phyloP scores from a whole-genome alignment of 208 protist species.

The Crithidia thermophila region DNA sequence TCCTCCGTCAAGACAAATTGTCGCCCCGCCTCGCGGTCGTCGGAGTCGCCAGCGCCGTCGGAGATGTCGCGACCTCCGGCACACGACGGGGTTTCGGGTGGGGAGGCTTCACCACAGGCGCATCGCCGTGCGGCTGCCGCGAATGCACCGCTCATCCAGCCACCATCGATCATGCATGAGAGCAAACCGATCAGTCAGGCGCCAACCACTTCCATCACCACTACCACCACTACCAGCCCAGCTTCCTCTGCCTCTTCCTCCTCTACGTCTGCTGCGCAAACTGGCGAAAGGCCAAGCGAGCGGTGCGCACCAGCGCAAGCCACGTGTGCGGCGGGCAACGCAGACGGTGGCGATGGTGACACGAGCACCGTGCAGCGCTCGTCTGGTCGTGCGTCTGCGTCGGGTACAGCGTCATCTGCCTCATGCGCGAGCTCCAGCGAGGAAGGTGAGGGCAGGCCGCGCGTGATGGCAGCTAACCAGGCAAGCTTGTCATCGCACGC shows the following conservation, averaged over 20 bases:
- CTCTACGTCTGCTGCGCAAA: background rate
- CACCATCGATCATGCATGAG: constrained; percentile 10
- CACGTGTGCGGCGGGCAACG: too few relatives aligned
- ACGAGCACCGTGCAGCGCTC: too few relatives aligned
- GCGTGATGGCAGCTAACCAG: too few relatives aligned
- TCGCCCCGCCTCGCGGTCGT: background rate
- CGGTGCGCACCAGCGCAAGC: too few relatives aligned
- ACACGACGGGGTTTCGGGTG: background rate
- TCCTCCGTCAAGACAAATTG: too few relatives aligned
- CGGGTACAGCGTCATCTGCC: too few relatives aligned
- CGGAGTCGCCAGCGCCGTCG: background rate
- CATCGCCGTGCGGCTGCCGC: background rate
- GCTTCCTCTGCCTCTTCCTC: background rate
- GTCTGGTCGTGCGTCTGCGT: too few relatives aligned
- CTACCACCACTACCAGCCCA: too few relatives aligned
- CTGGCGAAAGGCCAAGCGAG: background rate
- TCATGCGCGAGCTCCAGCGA: too few relatives aligned
- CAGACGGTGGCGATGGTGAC: too few relatives aligned
- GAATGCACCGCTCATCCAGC: background rate
- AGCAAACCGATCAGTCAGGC: background rate
- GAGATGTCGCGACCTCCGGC: background rate
- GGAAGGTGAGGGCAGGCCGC: too few relatives aligned
- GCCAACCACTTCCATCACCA: background rate
- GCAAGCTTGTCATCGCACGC: too few relatives aligned
- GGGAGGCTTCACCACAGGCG: background rate